These are phyloP conservation scores for Gigaspora rosea DNA, from an alignment of 192 early-diverging fungal species.

Conservation along the genomic window DNA sequence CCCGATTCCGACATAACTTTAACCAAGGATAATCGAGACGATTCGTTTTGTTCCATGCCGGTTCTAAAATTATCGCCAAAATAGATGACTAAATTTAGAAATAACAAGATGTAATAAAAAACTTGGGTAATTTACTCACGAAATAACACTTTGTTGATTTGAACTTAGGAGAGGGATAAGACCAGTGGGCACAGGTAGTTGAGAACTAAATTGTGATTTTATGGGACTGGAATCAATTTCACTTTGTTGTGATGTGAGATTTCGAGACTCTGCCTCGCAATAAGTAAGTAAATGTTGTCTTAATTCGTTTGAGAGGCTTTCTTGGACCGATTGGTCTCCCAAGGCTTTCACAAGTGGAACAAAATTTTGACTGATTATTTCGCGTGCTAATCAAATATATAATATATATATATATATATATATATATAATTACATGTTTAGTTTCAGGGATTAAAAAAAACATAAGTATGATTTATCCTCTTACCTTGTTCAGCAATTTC, in stretches of 20 bases:
- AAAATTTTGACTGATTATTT: slow-evolving; percentile 28
- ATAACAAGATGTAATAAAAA: slow-evolving; percentile 3
- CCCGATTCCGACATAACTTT: slow-evolving; percentile 56
- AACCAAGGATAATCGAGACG: slow-evolving; percentile 34
- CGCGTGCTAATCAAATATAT: slow-evolving; percentile 10
- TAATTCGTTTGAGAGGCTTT: slow-evolving; percentile 1
- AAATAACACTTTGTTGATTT: slow-evolving; percentile 1
- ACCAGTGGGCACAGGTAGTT: not conserved
- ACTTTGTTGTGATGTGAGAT: slow-evolving; percentile 6
- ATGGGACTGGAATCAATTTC: not conserved
- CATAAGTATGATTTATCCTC: not conserved
- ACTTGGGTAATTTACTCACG: slow-evolving; percentile 8
- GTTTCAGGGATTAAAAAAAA: not conserved
- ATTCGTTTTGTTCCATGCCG: slow-evolving; percentile 36
- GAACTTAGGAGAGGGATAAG: not conserved
- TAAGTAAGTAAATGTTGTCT: slow-evolving; percentile 19
- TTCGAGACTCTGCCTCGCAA: slow-evolving; percentile 19
- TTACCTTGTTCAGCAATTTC: slow-evolving; percentile 47
- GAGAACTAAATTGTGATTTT: slow-evolving; percentile 14
- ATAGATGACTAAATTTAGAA: slow-evolving; percentile 7
- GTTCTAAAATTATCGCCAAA: not conserved
- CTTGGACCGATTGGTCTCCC: slow-evolving; percentile 10
- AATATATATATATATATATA: not conserved
- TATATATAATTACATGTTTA: not conserved
- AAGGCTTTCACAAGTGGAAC: slow-evolving; percentile 20